Evolutionary conservation across 495 filamentous ascomycete species (phyloP).

Genomic region (Rostrohypoxylon terebratum): DNA sequence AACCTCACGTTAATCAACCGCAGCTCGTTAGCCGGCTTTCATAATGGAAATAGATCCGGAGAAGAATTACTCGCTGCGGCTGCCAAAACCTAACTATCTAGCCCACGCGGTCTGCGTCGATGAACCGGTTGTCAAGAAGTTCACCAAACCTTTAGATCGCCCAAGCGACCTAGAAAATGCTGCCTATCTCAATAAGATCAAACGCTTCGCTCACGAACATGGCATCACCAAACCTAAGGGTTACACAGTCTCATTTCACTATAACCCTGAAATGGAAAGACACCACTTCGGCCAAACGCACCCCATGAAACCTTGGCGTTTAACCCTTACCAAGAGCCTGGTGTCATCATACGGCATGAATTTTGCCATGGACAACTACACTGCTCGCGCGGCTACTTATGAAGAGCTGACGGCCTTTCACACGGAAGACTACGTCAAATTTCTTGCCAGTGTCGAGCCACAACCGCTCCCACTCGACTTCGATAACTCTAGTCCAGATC

Average conservation of each 20-base stretch:
- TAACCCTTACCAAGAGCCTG: conserved; percentile 93
- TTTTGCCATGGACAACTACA: conserved; percentile 93
- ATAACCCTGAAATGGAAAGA: conserved; percentile 92
- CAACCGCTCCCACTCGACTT: conserved; percentile 63
- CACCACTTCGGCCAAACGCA: conserved; percentile 96
- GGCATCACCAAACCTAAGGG: conserved; percentile 81
- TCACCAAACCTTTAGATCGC: conserved; percentile 64
- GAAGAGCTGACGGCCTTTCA: conserved; percentile 93
- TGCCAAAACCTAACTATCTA: conserved; percentile 64
- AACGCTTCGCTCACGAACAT: conserved; percentile 74
- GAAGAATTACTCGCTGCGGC: conserved; percentile 50
- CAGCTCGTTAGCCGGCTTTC: conserved; percentile 22
- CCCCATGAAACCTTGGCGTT: conserved; percentile 98
- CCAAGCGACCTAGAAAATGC: conserved; percentile 68
- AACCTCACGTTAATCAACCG: background rate
- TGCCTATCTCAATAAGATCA: conserved; percentile 72
- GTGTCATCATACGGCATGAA: conserved; percentile 95
- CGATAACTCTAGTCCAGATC: conserved; percentile 61
- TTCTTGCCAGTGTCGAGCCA: conserved; percentile 69
- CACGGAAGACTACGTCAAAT: conserved; percentile 87
- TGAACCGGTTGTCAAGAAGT: conserved; percentile 76
- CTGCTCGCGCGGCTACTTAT: conserved; percentile 80
- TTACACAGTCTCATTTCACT: conserved; percentile 94
- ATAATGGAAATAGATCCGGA: conserved; percentile 45
- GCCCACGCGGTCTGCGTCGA: conserved; percentile 59